phyloP scores from a whole-genome alignment of 805 yeast genomes.

The Barnettozyma botsteinii region DNA sequence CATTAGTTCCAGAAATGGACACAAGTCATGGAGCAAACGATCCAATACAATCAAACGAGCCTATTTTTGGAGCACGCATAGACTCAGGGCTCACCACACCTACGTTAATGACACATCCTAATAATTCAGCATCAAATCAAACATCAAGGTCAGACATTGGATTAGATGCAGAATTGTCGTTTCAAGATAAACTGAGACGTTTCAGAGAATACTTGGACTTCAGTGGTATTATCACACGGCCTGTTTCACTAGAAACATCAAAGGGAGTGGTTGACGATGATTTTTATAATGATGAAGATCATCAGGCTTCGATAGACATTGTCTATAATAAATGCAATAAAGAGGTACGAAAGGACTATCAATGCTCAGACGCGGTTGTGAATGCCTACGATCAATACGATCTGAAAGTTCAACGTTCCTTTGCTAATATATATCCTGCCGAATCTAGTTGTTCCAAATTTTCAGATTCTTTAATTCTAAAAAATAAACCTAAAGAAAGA shows the following conservation, averaged over 20 bases:
- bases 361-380: constrained; percentile 8
- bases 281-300: constrained; percentile 1
- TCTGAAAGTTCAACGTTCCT: constrained; percentile 8
- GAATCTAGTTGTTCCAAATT: constrained; percentile 4
- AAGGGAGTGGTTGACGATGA: constrained; percentile 7
- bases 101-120: not conserved
- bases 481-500: not conserved
- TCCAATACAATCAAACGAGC: not conserved
- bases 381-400: constrained; percentile 15
- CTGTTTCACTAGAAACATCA: constrained; percentile 8
- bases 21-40: not conserved
- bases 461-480: constrained; percentile 14
- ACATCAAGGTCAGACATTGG: not conserved
- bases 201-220: constrained; percentile 15
- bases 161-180: constrained; percentile 4
- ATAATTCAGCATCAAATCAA: constrained; percentile 1
- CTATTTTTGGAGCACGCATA: not conserved
- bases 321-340: constrained; percentile 3
- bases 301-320: constrained; percentile 5
- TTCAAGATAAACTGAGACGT: constrained; percentile 14
- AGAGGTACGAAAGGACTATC: not conserved
- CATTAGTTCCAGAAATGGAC: not conserved
- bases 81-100: constrained; percentile 10
- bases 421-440: constrained; percentile 1
- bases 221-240: constrained; percentile 8